Base-by-base conservation (phyloP, 805 yeast genomes). In the Barnettozyma wickerhamii region DNA sequence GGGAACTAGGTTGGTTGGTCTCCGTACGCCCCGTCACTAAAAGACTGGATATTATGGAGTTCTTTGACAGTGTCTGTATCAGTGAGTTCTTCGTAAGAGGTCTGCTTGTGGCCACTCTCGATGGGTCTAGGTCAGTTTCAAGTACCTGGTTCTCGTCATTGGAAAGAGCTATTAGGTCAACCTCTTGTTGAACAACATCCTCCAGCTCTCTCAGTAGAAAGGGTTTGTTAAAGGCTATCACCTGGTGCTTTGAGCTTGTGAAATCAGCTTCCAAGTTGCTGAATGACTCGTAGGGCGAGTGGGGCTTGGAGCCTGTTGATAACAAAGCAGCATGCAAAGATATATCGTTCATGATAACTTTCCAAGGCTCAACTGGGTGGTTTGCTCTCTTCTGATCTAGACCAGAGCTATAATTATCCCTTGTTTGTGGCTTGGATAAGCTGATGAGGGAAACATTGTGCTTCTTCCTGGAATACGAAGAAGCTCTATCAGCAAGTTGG, bases 291-390 rank as follows among this genome's bases (percentile, higher is more conserved):
- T 43, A 35, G 15, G 37, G 43, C 4, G 27, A 26, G 19, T 40
- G 39, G 5, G 52, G 47, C 14, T 41, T 45, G 0, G 47, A 41
- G 1, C 69, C 69, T 19, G 60, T 63, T 3, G 69, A 67, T 17
- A 61, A 46, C 30, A 62, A 37, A 1, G 72, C 72, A 4, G 72
- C 72, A 32, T 59, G 61, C 33, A 65, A 48, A 1, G 71, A 64
- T 0, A 62, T 52, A 21, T 62, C 66, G 48, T 66, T 65, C 52
- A 65, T 51, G 7, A 64, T 53, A 4, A 57, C 54, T 33, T 49
- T 57, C 60, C 65, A 62, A 1, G 61, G 54, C 31, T 51, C 53
- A 7, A 15, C 38, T 19, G 33, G 35, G 7, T 35, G 36, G 4
- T 21, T 35, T 15, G 20, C 34, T 19, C 26, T 41, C 40, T 34